Percentiles rank a stretch among this genome's conserved stretches.
Conservation (phyloP, 2,329 filamentous ascomycete genomes). For the Cytospora schulzeri region DNA sequence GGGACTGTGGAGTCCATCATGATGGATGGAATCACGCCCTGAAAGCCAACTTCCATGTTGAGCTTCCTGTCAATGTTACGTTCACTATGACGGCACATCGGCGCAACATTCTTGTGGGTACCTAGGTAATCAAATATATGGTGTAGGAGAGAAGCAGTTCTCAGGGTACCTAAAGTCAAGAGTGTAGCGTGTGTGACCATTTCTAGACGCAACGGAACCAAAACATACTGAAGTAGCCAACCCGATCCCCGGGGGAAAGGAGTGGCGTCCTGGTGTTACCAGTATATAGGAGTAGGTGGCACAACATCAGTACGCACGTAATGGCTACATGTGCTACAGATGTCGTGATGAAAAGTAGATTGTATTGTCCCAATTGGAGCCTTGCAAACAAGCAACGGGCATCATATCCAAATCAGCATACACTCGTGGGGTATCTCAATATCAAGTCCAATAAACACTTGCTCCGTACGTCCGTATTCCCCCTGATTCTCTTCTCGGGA, state of each 20-base stretch:
- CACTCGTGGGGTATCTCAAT: constrained; percentile 30
- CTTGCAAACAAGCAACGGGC: not conserved
- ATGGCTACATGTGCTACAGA: not conserved
- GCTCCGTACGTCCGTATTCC: not conserved
- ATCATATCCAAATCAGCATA: constrained; percentile 14
- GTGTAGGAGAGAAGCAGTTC: not conserved
- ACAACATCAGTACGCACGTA: not conserved
- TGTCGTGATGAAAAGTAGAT: not conserved
- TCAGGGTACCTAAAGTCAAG: not conserved
- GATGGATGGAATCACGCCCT: too few species aligned
- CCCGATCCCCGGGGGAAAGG: not conserved
- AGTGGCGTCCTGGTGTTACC: not conserved
- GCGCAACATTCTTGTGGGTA: too few species aligned
- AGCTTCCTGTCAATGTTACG: too few species aligned
- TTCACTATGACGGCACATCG: too few species aligned
- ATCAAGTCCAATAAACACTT: constrained; percentile 11
- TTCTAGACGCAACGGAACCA: not conserved
- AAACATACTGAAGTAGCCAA: not conserved
- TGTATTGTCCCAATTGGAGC: not conserved
- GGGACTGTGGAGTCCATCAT: too few species aligned
- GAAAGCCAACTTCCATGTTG: too few species aligned
- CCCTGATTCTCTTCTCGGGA: not conserved
- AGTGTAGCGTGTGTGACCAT: not conserved
- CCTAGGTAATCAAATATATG: not conserved
- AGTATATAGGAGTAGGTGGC: not conserved